A percentile compares a stretch with the other conserved stretches of the same genome.
phyloP scores from a whole-genome alignment of 257 asterid species.

The Przewalskia tangutica region DNA sequence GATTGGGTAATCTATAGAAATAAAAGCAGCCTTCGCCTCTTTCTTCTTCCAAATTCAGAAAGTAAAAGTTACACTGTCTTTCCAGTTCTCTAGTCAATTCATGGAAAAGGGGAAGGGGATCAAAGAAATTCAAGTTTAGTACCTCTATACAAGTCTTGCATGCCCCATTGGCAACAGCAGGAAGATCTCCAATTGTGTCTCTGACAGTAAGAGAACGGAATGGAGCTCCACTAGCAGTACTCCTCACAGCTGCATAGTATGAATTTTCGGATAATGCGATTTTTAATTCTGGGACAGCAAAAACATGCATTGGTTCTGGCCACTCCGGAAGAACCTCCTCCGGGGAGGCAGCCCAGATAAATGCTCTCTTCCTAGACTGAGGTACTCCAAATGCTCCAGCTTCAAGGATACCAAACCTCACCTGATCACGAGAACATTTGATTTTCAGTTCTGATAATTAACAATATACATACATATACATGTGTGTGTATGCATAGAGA shows the following conservation, averaged over 20 bases:
- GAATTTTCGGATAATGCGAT: conserved; percentile 44
- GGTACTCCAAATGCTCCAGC: conserved; percentile 96
- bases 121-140: background rate
- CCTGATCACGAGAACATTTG: conserved; percentile 28
- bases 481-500: background rate
- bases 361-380: conserved; percentile 93
- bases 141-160: conserved; percentile 56
- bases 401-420: conserved; percentile 89
- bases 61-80: background rate
- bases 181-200: conserved; percentile 96
- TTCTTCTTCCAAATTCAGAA: background rate
- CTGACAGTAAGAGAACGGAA: conserved; percentile 88
- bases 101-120: background rate
- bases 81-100: background rate
- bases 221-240: conserved; percentile 89
- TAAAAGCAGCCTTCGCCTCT: background rate
- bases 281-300: conserved; percentile 71
- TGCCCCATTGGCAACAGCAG: conserved; percentile 82
- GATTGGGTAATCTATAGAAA: background rate
- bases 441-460: background rate
- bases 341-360: conserved; percentile 96
- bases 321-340: conserved; percentile 87
- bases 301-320: conserved; percentile 99
- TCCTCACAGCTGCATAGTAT: conserved; percentile 72
- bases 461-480: background rate